These are phyloP conservation scores for Talaromyces rugulosus DNA, from an alignment of 2,329 filamentous ascomycete genomes.

Conservation along the genomic window DNA sequence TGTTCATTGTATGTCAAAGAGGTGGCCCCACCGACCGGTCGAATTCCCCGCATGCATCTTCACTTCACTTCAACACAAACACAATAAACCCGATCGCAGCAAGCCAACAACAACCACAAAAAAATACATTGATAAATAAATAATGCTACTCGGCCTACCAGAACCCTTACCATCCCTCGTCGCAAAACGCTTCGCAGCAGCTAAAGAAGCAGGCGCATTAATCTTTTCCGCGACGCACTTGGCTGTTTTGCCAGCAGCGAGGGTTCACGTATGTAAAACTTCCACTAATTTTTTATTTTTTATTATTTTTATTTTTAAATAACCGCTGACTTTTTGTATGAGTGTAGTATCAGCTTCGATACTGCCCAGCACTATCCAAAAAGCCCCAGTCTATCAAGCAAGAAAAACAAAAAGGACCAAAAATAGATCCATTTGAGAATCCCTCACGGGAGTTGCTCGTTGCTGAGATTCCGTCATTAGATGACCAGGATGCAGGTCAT, in stretches of 20 bases:
- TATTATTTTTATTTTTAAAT: not conserved
- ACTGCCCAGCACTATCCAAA: slow-evolving; percentile 45
- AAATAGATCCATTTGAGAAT: slow-evolving; percentile 43
- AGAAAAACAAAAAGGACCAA: slow-evolving; percentile 22
- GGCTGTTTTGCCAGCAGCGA: slow-evolving; percentile 29
- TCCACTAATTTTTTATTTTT: not conserved
- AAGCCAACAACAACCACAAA: not conserved
- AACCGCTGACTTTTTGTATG: not conserved
- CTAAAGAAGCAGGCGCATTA: slow-evolving; percentile 33
- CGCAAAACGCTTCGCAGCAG: slow-evolving; percentile 29
- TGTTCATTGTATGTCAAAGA: no score
- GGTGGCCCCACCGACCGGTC: not conserved
- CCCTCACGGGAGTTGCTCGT: slow-evolving; percentile 41
- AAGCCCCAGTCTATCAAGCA: slow-evolving; percentile 32
- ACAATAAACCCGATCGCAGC: not conserved
- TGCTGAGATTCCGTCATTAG: slow-evolving; percentile 30
- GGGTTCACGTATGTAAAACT: slow-evolving; percentile 28
- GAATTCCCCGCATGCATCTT: not conserved
- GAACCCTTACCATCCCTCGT: slow-evolving; percentile 35
- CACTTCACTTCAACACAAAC: not conserved
- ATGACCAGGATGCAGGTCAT: slow-evolving; percentile 26
- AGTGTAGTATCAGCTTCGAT: slow-evolving; percentile 44
- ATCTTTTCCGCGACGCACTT: slow-evolving; percentile 39
- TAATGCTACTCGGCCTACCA: slow-evolving; percentile 33
- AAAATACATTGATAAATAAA: not conserved